A percentile compares a stretch with the other conserved stretches of the same genome.
Conservation (phyloP, 352 stramenopile species). For the Globisporangium okanoganense region DNA sequence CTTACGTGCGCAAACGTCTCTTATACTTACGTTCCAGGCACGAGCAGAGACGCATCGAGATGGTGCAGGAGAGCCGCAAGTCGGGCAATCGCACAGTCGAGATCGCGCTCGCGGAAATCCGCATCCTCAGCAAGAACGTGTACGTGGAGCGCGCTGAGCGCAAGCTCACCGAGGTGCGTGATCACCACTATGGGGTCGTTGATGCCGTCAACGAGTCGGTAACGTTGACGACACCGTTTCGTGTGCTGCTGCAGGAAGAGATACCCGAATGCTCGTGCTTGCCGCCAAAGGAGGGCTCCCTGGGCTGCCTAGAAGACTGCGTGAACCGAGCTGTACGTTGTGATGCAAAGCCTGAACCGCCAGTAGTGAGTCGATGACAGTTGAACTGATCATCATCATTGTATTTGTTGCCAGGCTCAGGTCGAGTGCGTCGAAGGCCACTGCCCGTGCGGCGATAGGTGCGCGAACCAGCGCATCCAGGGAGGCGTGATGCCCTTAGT, state of each 20-base stretch:
- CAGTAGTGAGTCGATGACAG: background rate
- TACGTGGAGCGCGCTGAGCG: conserved; percentile 72
- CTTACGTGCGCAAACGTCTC: background rate
- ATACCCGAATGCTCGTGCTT: conserved; percentile 57
- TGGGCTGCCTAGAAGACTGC: conserved; percentile 71
- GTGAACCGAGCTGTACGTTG: conserved; percentile 61
- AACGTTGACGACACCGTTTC: background rate
- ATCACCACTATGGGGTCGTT: background rate
- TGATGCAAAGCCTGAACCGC: background rate
- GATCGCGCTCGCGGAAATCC: conserved; percentile 64
- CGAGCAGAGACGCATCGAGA: conserved; percentile 25
- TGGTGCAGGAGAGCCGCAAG: conserved; percentile 52
- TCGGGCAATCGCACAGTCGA: conserved; percentile 65
- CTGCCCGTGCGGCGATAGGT: conserved; percentile 61
- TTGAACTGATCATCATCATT: background rate
- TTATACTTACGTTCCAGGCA: conserved; percentile 13
- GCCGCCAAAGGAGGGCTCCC: conserved; percentile 25
- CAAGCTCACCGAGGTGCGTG: conserved; percentile 35
- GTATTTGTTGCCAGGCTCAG: conserved; percentile 30
- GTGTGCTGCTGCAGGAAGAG: conserved; percentile 52
- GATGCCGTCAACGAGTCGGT: background rate
- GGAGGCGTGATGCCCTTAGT: conserved; percentile 45
- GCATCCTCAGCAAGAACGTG: conserved; percentile 65
- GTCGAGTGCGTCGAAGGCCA: conserved; percentile 60
- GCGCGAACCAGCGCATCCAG: conserved; percentile 78